Conservation (phyloP, 2,329 filamentous ascomycete genomes). For the Xylariaceae sp. region DNA sequence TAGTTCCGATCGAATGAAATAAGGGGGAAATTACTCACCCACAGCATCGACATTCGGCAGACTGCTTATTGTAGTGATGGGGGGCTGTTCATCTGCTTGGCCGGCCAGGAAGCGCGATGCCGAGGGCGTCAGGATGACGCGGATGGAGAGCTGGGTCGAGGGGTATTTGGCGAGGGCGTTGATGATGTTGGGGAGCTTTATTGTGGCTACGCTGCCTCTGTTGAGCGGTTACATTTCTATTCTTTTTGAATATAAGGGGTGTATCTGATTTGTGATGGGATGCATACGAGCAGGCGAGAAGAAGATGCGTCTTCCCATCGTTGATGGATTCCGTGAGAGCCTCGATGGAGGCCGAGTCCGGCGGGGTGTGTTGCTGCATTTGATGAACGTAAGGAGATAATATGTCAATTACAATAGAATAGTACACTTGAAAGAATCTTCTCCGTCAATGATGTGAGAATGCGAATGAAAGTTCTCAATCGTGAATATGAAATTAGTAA, state of each 20-base stretch:
- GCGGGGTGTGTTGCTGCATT: constrained; percentile 12
- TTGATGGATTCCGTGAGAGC: constrained; percentile 32
- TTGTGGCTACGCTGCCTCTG: constrained; percentile 69
- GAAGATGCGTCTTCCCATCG: constrained; percentile 54
- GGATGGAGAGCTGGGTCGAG: constrained; percentile 61
- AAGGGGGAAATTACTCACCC: constrained; percentile 9
- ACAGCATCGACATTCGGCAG: constrained; percentile 73
- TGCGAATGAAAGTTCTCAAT: background rate
- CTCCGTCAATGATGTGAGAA: background rate
- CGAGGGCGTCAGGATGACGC: constrained; percentile 72
- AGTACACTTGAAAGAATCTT: background rate
- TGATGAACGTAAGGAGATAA: constrained; percentile 26
- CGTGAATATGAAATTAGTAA: background rate
- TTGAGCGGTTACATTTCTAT: constrained; percentile 22
- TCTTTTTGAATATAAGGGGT: background rate
- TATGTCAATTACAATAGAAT: constrained; percentile 24
- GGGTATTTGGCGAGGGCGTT: constrained; percentile 43
- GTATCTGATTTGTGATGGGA: background rate
- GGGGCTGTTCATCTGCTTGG: constrained; percentile 72
- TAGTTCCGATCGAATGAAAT: background rate
- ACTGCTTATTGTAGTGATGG: constrained; percentile 50
- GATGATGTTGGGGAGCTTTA: constrained; percentile 70
- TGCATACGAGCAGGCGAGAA: constrained; percentile 53
- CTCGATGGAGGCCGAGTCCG: constrained; percentile 19
- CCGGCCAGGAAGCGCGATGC: constrained; percentile 71